Base-by-base conservation (phyloP, 148 eudicot species). In the Rhododendron williamsianum region DNA sequence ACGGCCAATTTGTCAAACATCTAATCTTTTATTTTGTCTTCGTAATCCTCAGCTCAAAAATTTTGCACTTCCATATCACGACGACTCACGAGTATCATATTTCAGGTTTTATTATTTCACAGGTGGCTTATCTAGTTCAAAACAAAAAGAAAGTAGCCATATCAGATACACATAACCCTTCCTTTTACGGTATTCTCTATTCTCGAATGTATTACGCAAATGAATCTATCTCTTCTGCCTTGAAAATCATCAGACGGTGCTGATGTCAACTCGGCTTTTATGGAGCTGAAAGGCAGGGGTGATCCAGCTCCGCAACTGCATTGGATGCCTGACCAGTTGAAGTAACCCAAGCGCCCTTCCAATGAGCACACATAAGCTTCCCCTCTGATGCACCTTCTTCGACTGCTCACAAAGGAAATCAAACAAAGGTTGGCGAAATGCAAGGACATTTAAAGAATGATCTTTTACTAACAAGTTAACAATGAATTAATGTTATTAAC, bases 261-360 rank as follows among this genome's bases (percentile, higher is more conserved):
- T 78, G 81, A 36, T 56, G 48, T 83, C 43, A 63, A 45, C 79
- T 76, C 49, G 49, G 25, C 79, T 76, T 76, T 76, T 36, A 78
- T 96, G 97, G 82, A 96, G 97, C 90, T 96, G 99, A 83, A 96
- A 96, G 38, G 95, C 99, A 0, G 99, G 99, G 54, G 99, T 96
- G 73, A 96, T 92, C 99, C 99, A 96, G 83, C 98, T 74, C 98
- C 98, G 21, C 99, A 96, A 80, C 93, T 95, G 91, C 99, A 96
- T 86, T 96, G 99, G 76, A 92, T 90, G 80, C 99, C 99, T 9
- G 96, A 91, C 99, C 99, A 96, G 88, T 94, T 95, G 92, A 95
- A 96, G 85, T 92, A 92, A 76, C 99, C 99, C 86, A 96, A 88
- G 71, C 98, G 98, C 69, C 95, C 96, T 80, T 94, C 98, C 99